Evolutionary conservation across 2,329 filamentous ascomycete genomes (phyloP).

Genomic region (Verticillium klebahnii): DNA sequence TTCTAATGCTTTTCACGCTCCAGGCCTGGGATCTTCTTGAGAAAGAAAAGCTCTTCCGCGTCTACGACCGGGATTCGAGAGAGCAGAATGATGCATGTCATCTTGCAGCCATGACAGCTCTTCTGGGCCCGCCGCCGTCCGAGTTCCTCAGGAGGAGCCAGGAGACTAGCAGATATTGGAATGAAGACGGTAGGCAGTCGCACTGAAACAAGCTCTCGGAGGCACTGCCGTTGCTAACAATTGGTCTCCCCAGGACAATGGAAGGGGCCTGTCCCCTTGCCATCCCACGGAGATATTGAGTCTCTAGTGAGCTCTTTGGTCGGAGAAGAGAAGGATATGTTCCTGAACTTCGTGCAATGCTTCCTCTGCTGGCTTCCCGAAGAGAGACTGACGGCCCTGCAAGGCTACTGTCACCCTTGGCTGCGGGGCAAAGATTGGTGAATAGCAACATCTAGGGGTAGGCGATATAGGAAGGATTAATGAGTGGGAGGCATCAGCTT

Average conservation of each 20-base stretch:
- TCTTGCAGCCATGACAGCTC: conserved; percentile 21
- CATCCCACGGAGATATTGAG: conserved; percentile 10
- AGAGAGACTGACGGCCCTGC: conserved; percentile 11
- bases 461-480: too few relatives aligned
- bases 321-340: conserved; percentile 14
- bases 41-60: conserved; percentile 14
- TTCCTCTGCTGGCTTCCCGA: conserved; percentile 20
- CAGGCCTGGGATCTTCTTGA: conserved; percentile 21
- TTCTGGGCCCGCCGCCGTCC: conserved; percentile 20
- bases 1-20: neutral
- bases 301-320: conserved; percentile 9
- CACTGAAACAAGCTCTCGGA: neutral
- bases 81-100: conserved; percentile 22
- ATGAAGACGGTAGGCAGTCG: conserved; percentile 15
- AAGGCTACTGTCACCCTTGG: conserved; percentile 20
- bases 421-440: conserved; percentile 1
- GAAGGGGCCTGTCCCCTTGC: conserved; percentile 18
- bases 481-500: too few relatives aligned
- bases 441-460: too few relatives aligned
- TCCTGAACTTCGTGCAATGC: conserved; percentile 16
- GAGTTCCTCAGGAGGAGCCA: conserved; percentile 17
- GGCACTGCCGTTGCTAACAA: neutral
- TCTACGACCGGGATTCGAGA: conserved; percentile 16
- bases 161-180: conserved; percentile 19
- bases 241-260: conserved; percentile 15